Percentiles rank a stretch among this genome's conserved stretches.
phyloP scores from a whole-genome alignment of 2,329 filamentous ascomycete species.

The Colletotrichum sojae region DNA sequence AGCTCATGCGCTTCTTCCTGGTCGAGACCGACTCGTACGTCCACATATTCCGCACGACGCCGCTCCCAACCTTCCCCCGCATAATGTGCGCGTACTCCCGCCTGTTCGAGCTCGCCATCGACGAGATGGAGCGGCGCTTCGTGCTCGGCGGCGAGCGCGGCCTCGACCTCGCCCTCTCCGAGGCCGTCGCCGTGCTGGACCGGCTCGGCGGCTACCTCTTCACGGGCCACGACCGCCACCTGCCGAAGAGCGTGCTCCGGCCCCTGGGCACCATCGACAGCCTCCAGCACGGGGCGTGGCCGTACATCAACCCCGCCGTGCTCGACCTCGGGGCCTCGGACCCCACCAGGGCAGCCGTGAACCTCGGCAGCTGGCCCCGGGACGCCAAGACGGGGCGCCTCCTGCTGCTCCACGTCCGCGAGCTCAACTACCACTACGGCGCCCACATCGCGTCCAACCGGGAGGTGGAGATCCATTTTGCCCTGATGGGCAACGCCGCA shows the following conservation, averaged over 20 bases:
- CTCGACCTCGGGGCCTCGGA: background rate
- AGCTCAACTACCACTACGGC: slow-evolving; percentile 8
- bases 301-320: slow-evolving; percentile 12
- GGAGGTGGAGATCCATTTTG: slow-evolving; percentile 2
- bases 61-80: slow-evolving; percentile 2
- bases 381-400: slow-evolving; percentile 1
- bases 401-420: slow-evolving; percentile 7
- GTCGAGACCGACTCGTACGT: slow-evolving; percentile 28
- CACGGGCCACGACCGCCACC: slow-evolving; percentile 5
- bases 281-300: slow-evolving; percentile 1
- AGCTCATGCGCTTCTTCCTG: slow-evolving; percentile 38
- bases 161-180: background rate
- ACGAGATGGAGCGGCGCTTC: slow-evolving; percentile 28
- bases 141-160: slow-evolving; percentile 1
- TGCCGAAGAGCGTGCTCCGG: slow-evolving; percentile 9
- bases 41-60: slow-evolving; percentile 23
- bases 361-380: slow-evolving; percentile 6
- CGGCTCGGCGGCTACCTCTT: slow-evolving; percentile 8
- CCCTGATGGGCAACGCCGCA: background rate
- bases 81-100: slow-evolving; percentile 24
- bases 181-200: slow-evolving; percentile 8
- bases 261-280: slow-evolving; percentile 7
- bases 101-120: slow-evolving; percentile 26
- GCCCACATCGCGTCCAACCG: background rate
- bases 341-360: background rate